These are phyloP conservation scores for Whalleya microplaca DNA, from an alignment of 2,329 filamentous ascomycete species.

Conservation along the genomic window DNA sequence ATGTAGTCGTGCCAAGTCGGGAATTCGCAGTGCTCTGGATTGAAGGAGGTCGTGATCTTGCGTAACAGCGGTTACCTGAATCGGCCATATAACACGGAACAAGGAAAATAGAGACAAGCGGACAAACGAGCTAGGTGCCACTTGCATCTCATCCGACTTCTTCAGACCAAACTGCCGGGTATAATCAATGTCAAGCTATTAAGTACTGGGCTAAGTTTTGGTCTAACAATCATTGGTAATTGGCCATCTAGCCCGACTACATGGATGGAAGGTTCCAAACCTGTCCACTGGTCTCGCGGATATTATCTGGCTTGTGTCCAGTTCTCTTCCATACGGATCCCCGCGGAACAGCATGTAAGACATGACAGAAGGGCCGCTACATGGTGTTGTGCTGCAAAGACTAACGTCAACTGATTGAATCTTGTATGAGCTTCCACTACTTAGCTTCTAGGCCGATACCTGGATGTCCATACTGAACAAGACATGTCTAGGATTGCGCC, in stretches of 20 bases:
- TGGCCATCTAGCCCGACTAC: neutral
- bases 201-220: too few relatives aligned
- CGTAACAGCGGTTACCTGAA: slow-evolving; percentile 13
- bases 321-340: slow-evolving; percentile 3
- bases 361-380: slow-evolving; percentile 18
- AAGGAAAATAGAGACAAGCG: slow-evolving; percentile 4
- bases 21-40: slow-evolving; percentile 24
- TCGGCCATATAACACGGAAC: neutral
- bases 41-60: slow-evolving; percentile 23
- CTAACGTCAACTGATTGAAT: slow-evolving; percentile 12
- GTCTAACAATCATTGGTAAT: too few relatives aligned
- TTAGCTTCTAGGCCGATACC: neutral
- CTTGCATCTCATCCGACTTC: neutral
- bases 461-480: slow-evolving; percentile 5
- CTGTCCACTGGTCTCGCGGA: neutral
- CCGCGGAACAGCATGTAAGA: slow-evolving; percentile 9
- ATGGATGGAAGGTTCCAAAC: neutral
- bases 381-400: slow-evolving; percentile 8
- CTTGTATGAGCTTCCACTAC: slow-evolving; percentile 9
- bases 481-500: neutral
- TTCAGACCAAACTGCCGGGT: neutral
- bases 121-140: slow-evolving; percentile 9
- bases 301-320: neutral
- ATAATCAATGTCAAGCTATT: neutral
- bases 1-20: slow-evolving; percentile 29